Conservation (phyloP, 2,329 filamentous ascomycete species). For the Gliomastix tumulicola region DNA sequence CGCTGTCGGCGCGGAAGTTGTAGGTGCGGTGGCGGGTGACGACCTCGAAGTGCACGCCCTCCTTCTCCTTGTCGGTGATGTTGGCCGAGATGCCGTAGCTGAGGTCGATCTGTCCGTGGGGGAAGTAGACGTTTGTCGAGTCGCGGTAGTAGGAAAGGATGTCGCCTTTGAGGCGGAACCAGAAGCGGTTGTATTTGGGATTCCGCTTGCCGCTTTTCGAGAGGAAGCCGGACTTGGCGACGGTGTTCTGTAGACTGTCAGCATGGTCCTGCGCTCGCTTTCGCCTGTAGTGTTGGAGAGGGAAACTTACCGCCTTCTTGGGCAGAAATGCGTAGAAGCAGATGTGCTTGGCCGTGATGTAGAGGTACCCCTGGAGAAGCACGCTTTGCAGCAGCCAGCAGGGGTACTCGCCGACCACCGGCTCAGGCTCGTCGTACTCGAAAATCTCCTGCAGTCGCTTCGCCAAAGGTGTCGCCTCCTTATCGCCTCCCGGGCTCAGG, state of each 20-base stretch:
- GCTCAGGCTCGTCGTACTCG: slow-evolving; percentile 72
- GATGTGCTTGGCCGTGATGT: slow-evolving; percentile 86
- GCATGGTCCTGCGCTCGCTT: too few species aligned
- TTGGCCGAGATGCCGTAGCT: slow-evolving; percentile 86
- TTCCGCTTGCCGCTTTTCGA: slow-evolving; percentile 85
- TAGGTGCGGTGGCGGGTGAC: slow-evolving; percentile 78
- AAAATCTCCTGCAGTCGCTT: slow-evolving; percentile 77
- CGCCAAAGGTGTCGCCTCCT: slow-evolving; percentile 54
- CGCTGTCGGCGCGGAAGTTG: slow-evolving; percentile 83
- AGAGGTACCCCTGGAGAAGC: slow-evolving; percentile 89
- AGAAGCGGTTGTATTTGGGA: slow-evolving; percentile 81
- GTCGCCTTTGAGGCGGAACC: slow-evolving; percentile 89
- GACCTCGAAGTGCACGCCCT: slow-evolving; percentile 70
- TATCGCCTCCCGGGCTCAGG: slow-evolving; percentile 30
- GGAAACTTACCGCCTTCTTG: slow-evolving; percentile 67
- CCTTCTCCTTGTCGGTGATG: slow-evolving; percentile 69
- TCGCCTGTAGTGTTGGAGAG: background rate
- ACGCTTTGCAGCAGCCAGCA: slow-evolving; percentile 92
- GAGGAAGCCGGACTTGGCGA: slow-evolving; percentile 81
- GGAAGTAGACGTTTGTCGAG: slow-evolving; percentile 82
- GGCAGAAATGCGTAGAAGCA: slow-evolving; percentile 98
- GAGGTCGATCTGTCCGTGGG: slow-evolving; percentile 84
- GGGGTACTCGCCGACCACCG: slow-evolving; percentile 85
- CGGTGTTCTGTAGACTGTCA: slow-evolving; percentile 45
- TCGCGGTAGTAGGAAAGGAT: slow-evolving; percentile 86